Percentiles rank a stretch among this genome's conserved stretches.
Conservation (phyloP, 257 asterid genomes). For the Capsicum chinense region DNA sequence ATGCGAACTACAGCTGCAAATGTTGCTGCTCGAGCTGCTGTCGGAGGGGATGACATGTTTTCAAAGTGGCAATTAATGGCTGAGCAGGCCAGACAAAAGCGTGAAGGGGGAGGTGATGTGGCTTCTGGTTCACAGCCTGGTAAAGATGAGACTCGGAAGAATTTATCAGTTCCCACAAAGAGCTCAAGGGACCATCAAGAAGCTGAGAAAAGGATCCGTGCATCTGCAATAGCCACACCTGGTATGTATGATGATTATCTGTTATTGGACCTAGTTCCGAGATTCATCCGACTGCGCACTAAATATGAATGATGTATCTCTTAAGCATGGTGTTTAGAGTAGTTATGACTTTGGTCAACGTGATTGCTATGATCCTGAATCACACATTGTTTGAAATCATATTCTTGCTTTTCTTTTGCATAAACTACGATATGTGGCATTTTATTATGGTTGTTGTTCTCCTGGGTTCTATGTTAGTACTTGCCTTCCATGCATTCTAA, state of each 20-base stretch:
- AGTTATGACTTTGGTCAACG: conserved; percentile 20
- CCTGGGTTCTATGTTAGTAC: not conserved
- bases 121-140: conserved; percentile 59
- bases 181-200: conserved; percentile 68
- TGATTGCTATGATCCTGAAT: conserved; percentile 23
- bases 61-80: conserved; percentile 95
- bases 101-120: conserved; percentile 68
- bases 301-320: not conserved
- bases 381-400: conserved; percentile 6
- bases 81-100: conserved; percentile 85
- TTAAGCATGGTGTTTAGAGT: not conserved
- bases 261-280: conserved; percentile 17
- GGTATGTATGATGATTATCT: conserved; percentile 50
- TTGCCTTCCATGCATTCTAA: not conserved
- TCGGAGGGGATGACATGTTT: conserved; percentile 89
- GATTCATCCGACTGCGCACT: conserved; percentile 10
- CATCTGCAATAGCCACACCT: conserved; percentile 52
- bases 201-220: conserved; percentile 63
- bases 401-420: not conserved
- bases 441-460: not conserved
- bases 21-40: conserved; percentile 98
- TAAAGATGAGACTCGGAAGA: conserved; percentile 57
- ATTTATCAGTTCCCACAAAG: conserved; percentile 50
- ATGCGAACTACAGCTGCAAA: conserved; percentile 98
- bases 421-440: not conserved